These are phyloP conservation scores for Piper longum DNA, from an alignment of 164 flowering plant genomes.

Conservation along the genomic window DNA sequence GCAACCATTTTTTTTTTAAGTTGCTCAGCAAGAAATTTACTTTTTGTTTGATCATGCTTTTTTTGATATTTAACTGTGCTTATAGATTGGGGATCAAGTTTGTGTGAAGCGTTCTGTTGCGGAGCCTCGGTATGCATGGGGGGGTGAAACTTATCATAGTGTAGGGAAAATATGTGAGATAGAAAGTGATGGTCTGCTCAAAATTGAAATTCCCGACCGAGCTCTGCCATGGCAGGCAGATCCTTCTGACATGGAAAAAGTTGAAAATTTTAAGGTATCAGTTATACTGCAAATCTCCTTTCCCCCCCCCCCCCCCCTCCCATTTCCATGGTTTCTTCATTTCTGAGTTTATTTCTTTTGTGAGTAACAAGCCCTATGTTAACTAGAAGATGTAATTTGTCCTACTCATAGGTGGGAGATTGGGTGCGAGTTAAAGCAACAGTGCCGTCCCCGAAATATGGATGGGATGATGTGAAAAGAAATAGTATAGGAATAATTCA, in stretches of 20 bases:
- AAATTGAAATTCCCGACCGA: conserved; percentile 85
- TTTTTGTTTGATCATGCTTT: not conserved
- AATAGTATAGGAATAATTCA: conserved; percentile 84
- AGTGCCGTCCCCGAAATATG: conserved; percentile 91
- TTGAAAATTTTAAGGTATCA: conserved; percentile 85
- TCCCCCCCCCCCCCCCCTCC: not conserved
- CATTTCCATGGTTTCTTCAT: not conserved
- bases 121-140: conserved; percentile 98
- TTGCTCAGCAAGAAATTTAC: not conserved
- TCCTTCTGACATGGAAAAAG: conserved; percentile 99
- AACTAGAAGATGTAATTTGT: no score
- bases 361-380: not conserved
- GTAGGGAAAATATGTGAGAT: conserved; percentile 86
- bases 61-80: conserved; percentile 2
- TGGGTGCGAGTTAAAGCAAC: conserved; percentile 95
- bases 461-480: conserved; percentile 91
- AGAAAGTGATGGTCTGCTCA: conserved; percentile 81
- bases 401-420: conserved; percentile 63
- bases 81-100: conserved; percentile 83
- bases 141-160: conserved; percentile 98
- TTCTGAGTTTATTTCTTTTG: not conserved
- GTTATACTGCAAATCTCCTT: no score
- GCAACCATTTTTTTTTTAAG: not conserved
- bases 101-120: conserved; percentile 98
- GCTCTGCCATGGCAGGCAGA: conserved; percentile 97